Evolutionary conservation across 768 basidiomycete species (phyloP).

Genomic region (Lactifluus volemus): DNA sequence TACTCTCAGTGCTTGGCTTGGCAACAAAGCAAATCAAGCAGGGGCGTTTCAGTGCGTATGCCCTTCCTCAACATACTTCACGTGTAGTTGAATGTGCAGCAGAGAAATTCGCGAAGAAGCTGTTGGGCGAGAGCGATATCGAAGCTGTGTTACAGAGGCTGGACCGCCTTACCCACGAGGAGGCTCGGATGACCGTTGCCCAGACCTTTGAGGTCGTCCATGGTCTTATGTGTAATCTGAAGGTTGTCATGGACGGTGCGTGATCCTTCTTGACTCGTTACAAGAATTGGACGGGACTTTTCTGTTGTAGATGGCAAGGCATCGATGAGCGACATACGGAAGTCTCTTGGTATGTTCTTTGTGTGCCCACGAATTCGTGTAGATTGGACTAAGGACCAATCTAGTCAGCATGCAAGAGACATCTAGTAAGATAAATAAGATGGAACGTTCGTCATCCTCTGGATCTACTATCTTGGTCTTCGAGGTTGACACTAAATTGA

Average conservation of each 20-base stretch:
- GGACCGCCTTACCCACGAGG: neutral
- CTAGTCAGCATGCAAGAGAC: neutral
- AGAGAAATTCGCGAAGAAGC: conserved; percentile 6
- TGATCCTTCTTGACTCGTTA: neutral
- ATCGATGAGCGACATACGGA: neutral
- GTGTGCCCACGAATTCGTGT: no score
- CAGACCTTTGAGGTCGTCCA: neutral
- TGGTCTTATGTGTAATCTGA: neutral
- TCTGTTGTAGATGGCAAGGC: neutral
- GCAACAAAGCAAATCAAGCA: conserved; percentile 1
- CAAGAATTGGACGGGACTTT: neutral
- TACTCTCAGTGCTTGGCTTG: conserved; percentile 3
- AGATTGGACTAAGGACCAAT: neutral
- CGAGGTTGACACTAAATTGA: neutral
- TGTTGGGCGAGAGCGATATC: neutral
- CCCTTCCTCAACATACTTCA: neutral
- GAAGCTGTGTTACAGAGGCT: neutral
- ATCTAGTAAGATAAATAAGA: neutral
- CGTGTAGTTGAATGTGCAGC: neutral
- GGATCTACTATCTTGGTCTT: fast-evolving
- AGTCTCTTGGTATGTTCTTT: neutral
- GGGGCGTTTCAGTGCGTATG: neutral
- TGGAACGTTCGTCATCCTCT: neutral
- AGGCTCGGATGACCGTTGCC: neutral
- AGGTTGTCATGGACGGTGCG: neutral